Base-by-base conservation (phyloP, 2,329 filamentous ascomycete genomes). In the Hymenoscyphus salicellus region DNA sequence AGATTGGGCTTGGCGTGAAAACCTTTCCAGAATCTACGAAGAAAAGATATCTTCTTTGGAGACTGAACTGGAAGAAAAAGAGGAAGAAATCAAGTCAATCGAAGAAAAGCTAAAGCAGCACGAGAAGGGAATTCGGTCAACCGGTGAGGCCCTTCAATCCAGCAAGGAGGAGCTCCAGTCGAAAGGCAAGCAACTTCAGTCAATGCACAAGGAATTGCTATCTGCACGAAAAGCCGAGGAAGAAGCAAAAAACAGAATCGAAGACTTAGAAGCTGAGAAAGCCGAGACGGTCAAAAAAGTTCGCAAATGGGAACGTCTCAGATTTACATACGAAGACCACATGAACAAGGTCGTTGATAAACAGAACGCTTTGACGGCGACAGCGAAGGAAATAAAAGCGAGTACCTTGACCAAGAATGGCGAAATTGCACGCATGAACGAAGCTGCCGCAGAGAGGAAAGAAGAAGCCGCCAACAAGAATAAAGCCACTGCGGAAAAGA, bases 341-440 rank as follows among this genome's bases (percentile, higher is more conserved):
- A 72, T 79, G 33, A 73, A 73, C 59, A 74, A 78, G 26, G 59
- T 77, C 26, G 71, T 72, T 3, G 60, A 52, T 4, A 43, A 68
- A 26, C 72, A 74, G 43, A 72, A 72, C 38, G 38, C 60, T 30
- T 56, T 73, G 20, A 67, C 61, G n/a, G 59, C 63, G 10, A 55
- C 70, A 55, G 60, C 64, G 65, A 33, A 62, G n/a, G 17, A 58
- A 17, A 66, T 68, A 20, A 49, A 46, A 2, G 59, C 8, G 59
- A 23, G 33, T 58, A 62, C 33, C 32, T 30, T 5, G 17, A 32
- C 20, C 43, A 43, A 55, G 11, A 46, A 33, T 33, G 11, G 6
- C 33, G 52, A 43, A 28, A 23, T 14, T 41, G 43, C 30, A 38
- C 28, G 17, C 62, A 59, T 20, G 23, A 32, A 11, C 7, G 55